Evolutionary conservation across 1,284 basidiomycete genomes (phyloP).

Genomic region (Pyrrhoderma noxium): DNA sequence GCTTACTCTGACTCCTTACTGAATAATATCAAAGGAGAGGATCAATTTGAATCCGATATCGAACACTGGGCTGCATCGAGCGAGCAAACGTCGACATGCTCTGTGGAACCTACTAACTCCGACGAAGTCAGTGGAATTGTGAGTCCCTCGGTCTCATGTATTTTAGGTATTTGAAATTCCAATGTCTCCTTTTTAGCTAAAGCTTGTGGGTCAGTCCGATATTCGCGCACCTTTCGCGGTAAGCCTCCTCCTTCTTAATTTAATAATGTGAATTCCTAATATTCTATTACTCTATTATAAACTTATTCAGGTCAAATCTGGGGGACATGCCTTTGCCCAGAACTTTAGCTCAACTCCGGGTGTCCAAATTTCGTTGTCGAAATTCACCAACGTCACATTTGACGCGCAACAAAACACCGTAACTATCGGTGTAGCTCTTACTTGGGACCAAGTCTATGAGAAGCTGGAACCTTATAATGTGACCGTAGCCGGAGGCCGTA

Average conservation of each 20-base stretch:
- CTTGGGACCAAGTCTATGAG: slow-evolving; percentile 24
- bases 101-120: slow-evolving; percentile 12
- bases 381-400: slow-evolving; percentile 19
- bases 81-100: slow-evolving; percentile 14
- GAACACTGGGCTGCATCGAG: slow-evolving; percentile 14
- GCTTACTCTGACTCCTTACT: neutral
- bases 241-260: slow-evolving; percentile 1
- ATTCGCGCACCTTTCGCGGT: slow-evolving; percentile 18
- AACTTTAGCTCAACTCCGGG: slow-evolving; percentile 23
- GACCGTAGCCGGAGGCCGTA: slow-evolving; percentile 23
- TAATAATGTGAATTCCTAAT: neutral
- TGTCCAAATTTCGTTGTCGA: slow-evolving; percentile 23
- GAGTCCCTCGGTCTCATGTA: neutral
- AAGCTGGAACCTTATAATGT: slow-evolving; percentile 16
- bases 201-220: neutral
- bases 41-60: slow-evolving; percentile 12
- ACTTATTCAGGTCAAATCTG: slow-evolving; percentile 20
- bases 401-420: slow-evolving; percentile 14
- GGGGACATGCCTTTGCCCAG: slow-evolving; percentile 23
- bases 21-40: slow-evolving; percentile 4
- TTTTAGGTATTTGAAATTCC: neutral
- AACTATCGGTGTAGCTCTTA: slow-evolving; percentile 19
- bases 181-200: neutral
- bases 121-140: slow-evolving; percentile 4
- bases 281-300: neutral